These are phyloP conservation scores for Jamesozyma rosinii DNA, from an alignment of 805 yeast species.

Conservation along the genomic window DNA sequence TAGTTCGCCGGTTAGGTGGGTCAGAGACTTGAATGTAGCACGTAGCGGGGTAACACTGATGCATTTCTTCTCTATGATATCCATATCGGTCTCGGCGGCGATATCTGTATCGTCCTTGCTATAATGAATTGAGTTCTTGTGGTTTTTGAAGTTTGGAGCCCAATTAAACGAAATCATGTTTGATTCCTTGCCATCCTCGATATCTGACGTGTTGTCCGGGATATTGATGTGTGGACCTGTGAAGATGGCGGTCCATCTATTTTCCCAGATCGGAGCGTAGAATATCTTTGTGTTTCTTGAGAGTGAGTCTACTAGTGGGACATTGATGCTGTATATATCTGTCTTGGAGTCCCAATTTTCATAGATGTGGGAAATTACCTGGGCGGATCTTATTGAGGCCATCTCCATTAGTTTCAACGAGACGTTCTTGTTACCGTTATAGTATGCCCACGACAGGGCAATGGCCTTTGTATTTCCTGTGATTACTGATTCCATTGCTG, in stretches of 20 bases:
- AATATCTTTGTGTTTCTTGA: conserved; percentile 48
- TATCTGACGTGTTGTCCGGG: conserved; percentile 27
- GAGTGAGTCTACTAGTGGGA: conserved; percentile 59
- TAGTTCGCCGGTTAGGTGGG: conserved; percentile 17
- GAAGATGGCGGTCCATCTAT: conserved; percentile 69
- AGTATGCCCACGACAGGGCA: conserved; percentile 83
- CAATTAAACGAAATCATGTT: conserved; percentile 53
- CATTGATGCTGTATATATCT: conserved; percentile 74
- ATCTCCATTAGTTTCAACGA: conserved; percentile 39
- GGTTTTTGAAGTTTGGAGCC: conserved; percentile 68
- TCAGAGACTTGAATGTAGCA: conserved; percentile 50
- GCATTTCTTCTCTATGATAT: conserved; percentile 54
- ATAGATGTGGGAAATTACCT: conserved; percentile 50
- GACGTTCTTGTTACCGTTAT: conserved; percentile 39
- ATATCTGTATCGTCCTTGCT: conserved; percentile 7
- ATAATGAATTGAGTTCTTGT: conserved; percentile 21
- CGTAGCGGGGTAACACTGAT: conserved; percentile 63
- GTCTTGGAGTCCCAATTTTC: conserved; percentile 47
- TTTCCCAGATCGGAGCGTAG: conserved; percentile 73
- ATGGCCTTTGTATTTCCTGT: conserved; percentile 53
- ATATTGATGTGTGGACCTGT: conserved; percentile 16
- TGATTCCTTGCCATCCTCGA: conserved; percentile 39
- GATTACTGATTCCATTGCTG: conserved; percentile 87
- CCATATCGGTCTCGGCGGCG: conserved; percentile 42
- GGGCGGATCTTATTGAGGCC: conserved; percentile 63